Conservation (phyloP, 2,329 filamentous ascomycete species). For the Trichoderma asperellum region DNA sequence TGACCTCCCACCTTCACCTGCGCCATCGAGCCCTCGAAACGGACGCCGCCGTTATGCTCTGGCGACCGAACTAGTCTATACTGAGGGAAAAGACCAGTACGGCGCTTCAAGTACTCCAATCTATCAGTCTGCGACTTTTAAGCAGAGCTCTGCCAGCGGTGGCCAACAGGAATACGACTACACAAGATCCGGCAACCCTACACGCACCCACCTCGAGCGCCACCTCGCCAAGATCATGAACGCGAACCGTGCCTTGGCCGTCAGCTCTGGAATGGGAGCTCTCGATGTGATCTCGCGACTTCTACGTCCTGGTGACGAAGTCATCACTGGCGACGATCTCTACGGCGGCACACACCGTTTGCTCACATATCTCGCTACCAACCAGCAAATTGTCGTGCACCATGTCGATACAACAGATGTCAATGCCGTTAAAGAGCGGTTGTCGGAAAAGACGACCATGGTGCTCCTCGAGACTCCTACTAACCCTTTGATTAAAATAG, state of each 20-base stretch:
- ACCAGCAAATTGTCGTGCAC: constrained; percentile 90
- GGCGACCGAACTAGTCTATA: constrained; percentile 95
- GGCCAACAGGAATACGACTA: constrained; percentile 94
- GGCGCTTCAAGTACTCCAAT: constrained; percentile 95
- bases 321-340: constrained; percentile 94
- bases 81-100: constrained; percentile 95
- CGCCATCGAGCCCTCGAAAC: constrained; percentile 85
- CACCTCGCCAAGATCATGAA: constrained; percentile 99
- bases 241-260: constrained; percentile 84
- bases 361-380: constrained; percentile 85
- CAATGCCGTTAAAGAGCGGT: constrained; percentile 67
- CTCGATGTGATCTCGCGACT: constrained; percentile 94
- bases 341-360: constrained; percentile 95
- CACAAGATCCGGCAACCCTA: constrained; percentile 96
- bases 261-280: constrained; percentile 96
- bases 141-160: constrained; percentile 79
- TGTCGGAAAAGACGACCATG: constrained; percentile 87
- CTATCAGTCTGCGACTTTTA: constrained; percentile 98
- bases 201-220: constrained; percentile 90
- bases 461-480: constrained; percentile 95
- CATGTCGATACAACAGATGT: constrained; percentile 92
- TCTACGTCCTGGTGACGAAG: constrained; percentile 90
- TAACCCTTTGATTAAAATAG: constrained; percentile 97
- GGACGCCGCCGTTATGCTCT: constrained; percentile 85
- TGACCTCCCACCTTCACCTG: constrained; percentile 85